These are phyloP conservation scores for Stachybotrys echinatus DNA, from an alignment of 2,329 filamentous ascomycete species.

Conservation along the genomic window DNA sequence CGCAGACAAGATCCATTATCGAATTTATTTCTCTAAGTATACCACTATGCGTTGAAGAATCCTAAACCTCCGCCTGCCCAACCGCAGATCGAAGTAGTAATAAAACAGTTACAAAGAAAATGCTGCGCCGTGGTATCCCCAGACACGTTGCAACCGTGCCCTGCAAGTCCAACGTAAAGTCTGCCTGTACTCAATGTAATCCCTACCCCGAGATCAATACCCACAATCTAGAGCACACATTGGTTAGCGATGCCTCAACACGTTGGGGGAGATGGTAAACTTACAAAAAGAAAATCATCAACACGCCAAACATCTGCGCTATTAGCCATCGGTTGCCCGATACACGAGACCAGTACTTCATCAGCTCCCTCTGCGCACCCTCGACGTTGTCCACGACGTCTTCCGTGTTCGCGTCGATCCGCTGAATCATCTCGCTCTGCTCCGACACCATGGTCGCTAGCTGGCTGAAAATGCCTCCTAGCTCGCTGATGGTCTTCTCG, in stretches of 20 bases:
- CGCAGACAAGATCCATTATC: no score
- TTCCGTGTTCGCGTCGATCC: constrained; percentile 95
- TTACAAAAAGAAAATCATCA: constrained; percentile 88
- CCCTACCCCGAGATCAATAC: constrained; percentile 32
- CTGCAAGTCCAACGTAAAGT: not conserved
- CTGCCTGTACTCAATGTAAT: not conserved
- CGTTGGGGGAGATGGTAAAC: constrained; percentile 15
- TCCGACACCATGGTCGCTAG: constrained; percentile 95
- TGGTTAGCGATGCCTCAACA: constrained; percentile 2
- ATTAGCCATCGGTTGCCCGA: constrained; percentile 95
- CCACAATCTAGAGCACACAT: constrained; percentile 25
- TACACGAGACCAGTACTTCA: constrained; percentile 95
- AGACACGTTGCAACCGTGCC: not conserved
- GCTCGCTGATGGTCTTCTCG: constrained; percentile 87
- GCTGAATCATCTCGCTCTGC: constrained; percentile 95
- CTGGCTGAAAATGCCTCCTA: constrained; percentile 88
- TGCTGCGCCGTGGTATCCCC: not conserved
- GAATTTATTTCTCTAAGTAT: not conserved
- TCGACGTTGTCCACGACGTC: constrained; percentile 98
- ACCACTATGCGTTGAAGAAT: not conserved
- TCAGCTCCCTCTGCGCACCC: constrained; percentile 86
- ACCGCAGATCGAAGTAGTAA: not conserved
- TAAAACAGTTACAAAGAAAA: not conserved
- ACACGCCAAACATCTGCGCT: constrained; percentile 70
- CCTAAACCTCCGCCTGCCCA: not conserved